These are phyloP conservation scores for Xylariomycetidae sp. DNA, from an alignment of 2,329 filamentous ascomycete genomes.

Conservation along the genomic window DNA sequence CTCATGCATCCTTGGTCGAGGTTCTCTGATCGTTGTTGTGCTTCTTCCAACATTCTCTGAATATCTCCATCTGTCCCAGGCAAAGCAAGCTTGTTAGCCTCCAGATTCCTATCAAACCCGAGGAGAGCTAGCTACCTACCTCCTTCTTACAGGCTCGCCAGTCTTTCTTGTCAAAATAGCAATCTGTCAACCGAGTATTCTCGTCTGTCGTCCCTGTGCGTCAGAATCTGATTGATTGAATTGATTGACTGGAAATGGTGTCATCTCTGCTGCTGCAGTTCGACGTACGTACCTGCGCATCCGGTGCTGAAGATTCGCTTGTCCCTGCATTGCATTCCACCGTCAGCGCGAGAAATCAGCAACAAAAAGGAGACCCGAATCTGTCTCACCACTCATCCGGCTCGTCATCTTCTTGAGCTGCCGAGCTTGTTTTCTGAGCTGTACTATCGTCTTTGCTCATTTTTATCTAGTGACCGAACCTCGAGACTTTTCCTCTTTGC, in stretches of 20 bases:
- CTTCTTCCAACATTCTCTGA: slow-evolving; percentile 86
- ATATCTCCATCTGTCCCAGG: slow-evolving; percentile 72
- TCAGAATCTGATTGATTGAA: no score
- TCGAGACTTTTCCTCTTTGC: no score
- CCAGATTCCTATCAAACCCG: slow-evolving; percentile 1
- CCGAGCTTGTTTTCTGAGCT: slow-evolving; percentile 32
- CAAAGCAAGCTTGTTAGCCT: slow-evolving; percentile 10
- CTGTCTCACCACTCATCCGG: slow-evolving; percentile 94
- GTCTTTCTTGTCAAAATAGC: slow-evolving; percentile 93
- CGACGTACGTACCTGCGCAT: slow-evolving; percentile 85
- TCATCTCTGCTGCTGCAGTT: no score
- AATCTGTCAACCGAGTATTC: slow-evolving; percentile 87
- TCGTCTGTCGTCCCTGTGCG: slow-evolving; percentile 55
- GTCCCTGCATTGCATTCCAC: slow-evolving; percentile 78
- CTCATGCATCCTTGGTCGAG: slow-evolving; percentile 60
- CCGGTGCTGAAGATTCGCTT: slow-evolving; percentile 97
- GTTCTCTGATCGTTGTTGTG: slow-evolving; percentile 85
- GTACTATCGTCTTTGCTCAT: slow-evolving; percentile 57
- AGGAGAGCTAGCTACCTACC: slow-evolving; percentile 49
- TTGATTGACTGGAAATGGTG: no score
- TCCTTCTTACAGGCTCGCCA: slow-evolving; percentile 87
- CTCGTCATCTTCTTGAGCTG: slow-evolving; percentile 68
- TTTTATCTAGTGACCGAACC: no score
- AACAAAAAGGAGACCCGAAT: no score
- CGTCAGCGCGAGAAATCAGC: no score